Conservation (phyloP, 352 stramenopile genomes). For the Globisporangium cystogenes region DNA sequence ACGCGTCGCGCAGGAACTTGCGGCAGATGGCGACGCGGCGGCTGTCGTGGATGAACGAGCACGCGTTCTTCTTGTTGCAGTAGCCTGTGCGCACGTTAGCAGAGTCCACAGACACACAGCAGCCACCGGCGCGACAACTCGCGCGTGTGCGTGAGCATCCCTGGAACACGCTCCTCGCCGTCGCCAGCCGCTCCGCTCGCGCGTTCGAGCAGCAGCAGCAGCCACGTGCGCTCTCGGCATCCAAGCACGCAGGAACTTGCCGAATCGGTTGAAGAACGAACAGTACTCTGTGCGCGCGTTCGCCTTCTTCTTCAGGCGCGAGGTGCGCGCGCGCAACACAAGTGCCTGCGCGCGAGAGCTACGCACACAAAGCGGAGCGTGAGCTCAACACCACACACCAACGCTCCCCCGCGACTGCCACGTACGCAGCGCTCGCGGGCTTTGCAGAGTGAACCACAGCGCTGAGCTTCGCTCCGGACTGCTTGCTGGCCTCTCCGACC, state of each 20-base stretch:
- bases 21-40: conserved; percentile 75
- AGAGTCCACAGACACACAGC: conserved; percentile 1
- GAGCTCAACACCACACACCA: background rate
- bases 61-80: conserved; percentile 78
- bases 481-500: conserved; percentile 14
- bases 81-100: conserved; percentile 32
- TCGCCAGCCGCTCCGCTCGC: too few relatives aligned
- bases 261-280: conserved; percentile 79
- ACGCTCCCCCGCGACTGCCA: too few relatives aligned
- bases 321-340: conserved; percentile 39
- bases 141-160: too few relatives aligned
- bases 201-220: too few relatives aligned
- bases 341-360: conserved; percentile 42
- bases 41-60: conserved; percentile 81
- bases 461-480: conserved; percentile 7
- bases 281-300: conserved; percentile 69
- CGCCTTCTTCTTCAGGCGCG: conserved; percentile 20
- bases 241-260: conserved; percentile 27
- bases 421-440: conserved; percentile 28
- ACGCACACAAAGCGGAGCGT: background rate
- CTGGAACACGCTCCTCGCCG: too few relatives aligned
- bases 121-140: conserved; percentile 1
- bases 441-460: background rate
- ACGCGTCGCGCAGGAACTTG: conserved; percentile 69
- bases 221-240: background rate